Base-by-base conservation (phyloP, 108 stramenopile species). In the Schizochytrium sp. region DNA sequence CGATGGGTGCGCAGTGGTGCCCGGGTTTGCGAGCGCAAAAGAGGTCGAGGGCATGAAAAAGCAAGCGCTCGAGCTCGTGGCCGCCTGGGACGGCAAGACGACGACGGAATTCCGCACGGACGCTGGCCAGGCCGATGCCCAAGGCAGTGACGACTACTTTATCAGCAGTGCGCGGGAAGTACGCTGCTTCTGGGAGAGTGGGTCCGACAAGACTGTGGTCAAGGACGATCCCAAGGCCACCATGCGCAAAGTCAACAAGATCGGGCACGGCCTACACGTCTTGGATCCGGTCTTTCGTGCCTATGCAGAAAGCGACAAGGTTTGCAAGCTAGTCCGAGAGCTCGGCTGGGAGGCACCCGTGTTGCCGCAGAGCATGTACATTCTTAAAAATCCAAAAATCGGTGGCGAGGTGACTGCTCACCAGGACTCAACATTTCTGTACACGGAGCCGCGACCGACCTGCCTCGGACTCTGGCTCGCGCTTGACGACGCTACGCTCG, bases 341-440 rank as follows among this genome's bases (percentile, higher is more conserved):
- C 89, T 98, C 89, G 96, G 96, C 45, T 96, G 95, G 94, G 88
- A 89, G 18, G 94, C 96, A 90, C 97, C 97, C 1, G 92, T 96
- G 4, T 93, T 98, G 1, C 97, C 97, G 4, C 97, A 98, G 90
- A 90, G 89, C 60, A 98, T 98, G 97, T 98, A 98, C 90, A 98
- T 98, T 87, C 96, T 97, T 93, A 98, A 98, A 90, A 95, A 96
- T 87, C 93, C 95, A 4, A n/a, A 89, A 12, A 91, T 94, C 44
- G 93, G 95, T 3, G 96, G 96, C 58, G 95, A 95, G 51, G 97
- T 98, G 0, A 95, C 96, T 58, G 92, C 94, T 29, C 97, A 98
- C 92, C 97, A 98, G 88, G 97, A 98, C 89, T 96, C 96, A 10
- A 96, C 97, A 2, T 98, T 98, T 90, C 93, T 98, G 58, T 94